Evolutionary conservation across 331 rosid genomes (phyloP), one percentile per base, ranked within the genome.

Genomic region (Stylosanthes scabra): DNA sequence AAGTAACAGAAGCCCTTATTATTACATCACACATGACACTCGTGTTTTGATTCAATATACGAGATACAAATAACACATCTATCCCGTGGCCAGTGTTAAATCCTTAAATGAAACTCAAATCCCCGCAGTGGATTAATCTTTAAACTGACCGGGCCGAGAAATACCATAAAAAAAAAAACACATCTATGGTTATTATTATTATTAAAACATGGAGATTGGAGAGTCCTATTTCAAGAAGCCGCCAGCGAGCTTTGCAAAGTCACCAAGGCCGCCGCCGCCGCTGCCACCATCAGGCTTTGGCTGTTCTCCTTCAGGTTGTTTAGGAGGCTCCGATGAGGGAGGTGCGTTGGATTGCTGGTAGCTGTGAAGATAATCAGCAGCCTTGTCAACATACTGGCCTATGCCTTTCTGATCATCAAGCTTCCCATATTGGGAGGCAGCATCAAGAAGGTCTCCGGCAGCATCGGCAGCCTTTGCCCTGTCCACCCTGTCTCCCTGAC

Each of bases 401-500:
- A 54, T 0, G 2, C 97, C 87, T 49, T 80, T 85, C 16, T 85
- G 83, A 0, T 74, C 83, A 25, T 85, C 89, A 10, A 91, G 66
- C 14, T 88, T 85, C 0, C 87, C 98, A 61, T 90, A 91, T 2
- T 83, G 68, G 2, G 72, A 60, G 5, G 85, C 91, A 1, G 85
- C 97, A 0, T 63, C 91, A 1, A 93, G 88, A 39, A 93, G 83
- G 47, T 88, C 87, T 0, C 74, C 90, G 0, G 93, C 86, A 0
- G 98, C 94, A 0, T 52, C 90, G 0, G 98, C 95, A 1, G 66
- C 85, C 74, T 84, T 84, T 14, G 12, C 74, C 63, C 86, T 93
- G 78, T 89, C 98, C 2, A 88, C 64, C 8, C 74, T 70, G 8
- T 77, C 81, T 0, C 74, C 7, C 6, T 70, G 83, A 9, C 77